Evolutionary conservation across 2,329 filamentous ascomycete genomes (phyloP), one percentile per base, ranked within the genome.

Genomic region (Colletotrichum liriopes): DNA sequence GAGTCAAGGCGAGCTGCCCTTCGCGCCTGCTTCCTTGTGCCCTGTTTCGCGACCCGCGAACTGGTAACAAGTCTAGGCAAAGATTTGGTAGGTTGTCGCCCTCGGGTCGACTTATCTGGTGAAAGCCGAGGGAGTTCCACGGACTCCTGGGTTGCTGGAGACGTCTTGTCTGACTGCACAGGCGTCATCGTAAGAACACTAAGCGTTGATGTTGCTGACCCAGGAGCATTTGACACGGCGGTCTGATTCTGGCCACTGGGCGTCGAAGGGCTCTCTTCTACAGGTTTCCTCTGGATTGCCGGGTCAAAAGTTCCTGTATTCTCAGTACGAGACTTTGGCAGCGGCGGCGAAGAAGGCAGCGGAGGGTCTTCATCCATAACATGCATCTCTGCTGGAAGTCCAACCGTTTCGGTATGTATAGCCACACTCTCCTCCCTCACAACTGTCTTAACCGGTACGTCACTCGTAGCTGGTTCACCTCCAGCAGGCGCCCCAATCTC

Each of bases 151-250:
- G 79, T 84, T 20, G 76, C 78, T 1, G 82, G 81, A 2, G 82
- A 82, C 5, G 80, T 82, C 45, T 81, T 80, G 45, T 77, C 77
- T 1, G 84, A 84, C 3, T 80, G 74, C 0, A 74, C 73, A 2
- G 86, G 85, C 0, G 85, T 86, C 0, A 78, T 76, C 1, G 82
- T 82, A 18, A 86, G 72, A 29, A 79, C 75, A 66, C 83, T 86
- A 14, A 87, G 77, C 6, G 80, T 82, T 2, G 85, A 86, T 2
- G 80, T 81, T 2, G 80, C 81, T 2, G 82, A 77, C 56, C 63
- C 71, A 4, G 73, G 67, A 12, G 66, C 49, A 1, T 43, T 45
- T 16, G 43, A 23, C 8, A 49, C 47, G 14, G 60, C 41, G 4
- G 60, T 49, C 2, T 63, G 59, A 5, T 11, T 37, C 11, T 18